Base-by-base conservation (phyloP, 1,284 basidiomycete species). In the Mycosarcoma mackinlayi region DNA sequence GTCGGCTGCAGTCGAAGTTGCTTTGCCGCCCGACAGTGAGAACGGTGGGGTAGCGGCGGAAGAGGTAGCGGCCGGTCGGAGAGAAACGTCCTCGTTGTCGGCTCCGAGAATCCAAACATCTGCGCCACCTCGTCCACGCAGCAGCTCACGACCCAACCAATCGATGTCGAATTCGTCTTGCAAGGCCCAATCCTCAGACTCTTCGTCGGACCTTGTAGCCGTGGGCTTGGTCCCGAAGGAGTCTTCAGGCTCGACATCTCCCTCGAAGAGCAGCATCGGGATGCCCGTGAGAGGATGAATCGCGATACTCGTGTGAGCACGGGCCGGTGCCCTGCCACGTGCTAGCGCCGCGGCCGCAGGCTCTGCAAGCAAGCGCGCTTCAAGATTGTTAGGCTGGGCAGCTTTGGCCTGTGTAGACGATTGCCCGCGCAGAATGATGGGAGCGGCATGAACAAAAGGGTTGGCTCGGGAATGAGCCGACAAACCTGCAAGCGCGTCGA, bases 121-220 rank as follows among this genome's bases (percentile, higher is more conserved):
- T 16, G 60, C 66, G 10, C 73, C 73, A 4, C 49, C 31, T 35
- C 45, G 62, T 28, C 61, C 57, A 14, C 45, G 52, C 38, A 73
- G 47, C 21, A 77, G 37, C 40, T 77, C 73, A 9, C 44, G 49
- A 28, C 73, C 75, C 8, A 77, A 71, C 70, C 73, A 75, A 56
- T 77, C 73, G 23, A 77, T 34, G 24, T 75, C 74, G 9, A 38
- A 51, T 25, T 77, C 75, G 31, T 77, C 75, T 6, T 69, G 34
- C 9, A 55, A 45, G 5, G 52, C 56, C 53, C 65, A 56, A 30
- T 51, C 63, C 2, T 60, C 46, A 9, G 41, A 18, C 1, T 55
- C 50, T 8, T n/a, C 16, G 42, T 42, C 35, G 14, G 33, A 9
- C 2, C 31, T 14, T 6, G n/a, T 1, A 4, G 31, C 27, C 2